A percentile compares a stretch with the other conserved stretches of the same genome.
phyloP scores from a whole-genome alignment of 1,139 yeast genomes.

The Yamadazyma membranifaciens region DNA sequence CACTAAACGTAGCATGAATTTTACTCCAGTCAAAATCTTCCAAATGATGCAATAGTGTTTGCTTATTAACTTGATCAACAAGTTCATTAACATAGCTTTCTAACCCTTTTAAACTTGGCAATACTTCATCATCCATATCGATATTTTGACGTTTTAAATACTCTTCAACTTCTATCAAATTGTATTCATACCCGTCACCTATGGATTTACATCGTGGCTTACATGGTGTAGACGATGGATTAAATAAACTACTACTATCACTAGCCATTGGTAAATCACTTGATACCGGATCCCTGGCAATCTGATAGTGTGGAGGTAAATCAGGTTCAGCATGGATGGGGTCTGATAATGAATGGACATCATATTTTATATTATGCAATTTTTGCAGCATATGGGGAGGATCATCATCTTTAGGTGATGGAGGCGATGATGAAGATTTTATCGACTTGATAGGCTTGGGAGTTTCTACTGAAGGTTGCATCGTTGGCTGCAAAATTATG shows the following conservation, averaged over 20 bases:
- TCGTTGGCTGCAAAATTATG: not conserved
- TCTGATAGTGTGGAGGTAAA: not conserved
- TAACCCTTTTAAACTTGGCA: not conserved
- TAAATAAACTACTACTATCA: conserved; percentile 4
- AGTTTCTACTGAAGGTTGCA: not conserved
- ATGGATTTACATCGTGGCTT: not conserved
- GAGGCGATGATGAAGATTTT: not conserved
- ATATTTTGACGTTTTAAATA: conserved; percentile 2
- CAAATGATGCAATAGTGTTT: not conserved
- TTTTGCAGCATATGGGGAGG: too few species aligned
- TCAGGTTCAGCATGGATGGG: not conserved
- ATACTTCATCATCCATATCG: not conserved
- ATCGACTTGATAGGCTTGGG: too few species aligned
- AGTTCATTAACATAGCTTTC: not conserved
- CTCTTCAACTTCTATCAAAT: conserved; percentile 1
- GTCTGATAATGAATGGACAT: not conserved
- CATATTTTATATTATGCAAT: too few species aligned
- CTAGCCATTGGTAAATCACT: conserved; percentile 3
- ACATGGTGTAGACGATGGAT: conserved; percentile 9
- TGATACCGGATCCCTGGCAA: not conserved
- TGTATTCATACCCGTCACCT: not conserved
- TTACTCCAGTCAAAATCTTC: conserved; percentile 6
- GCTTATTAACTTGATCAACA: not conserved
- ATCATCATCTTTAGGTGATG: not conserved
- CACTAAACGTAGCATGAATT: conserved; percentile 2